These are phyloP conservation scores for Neofusicoccum kwambonambiense DNA, from an alignment of 2,329 filamentous ascomycete species.

Conservation along the genomic window DNA sequence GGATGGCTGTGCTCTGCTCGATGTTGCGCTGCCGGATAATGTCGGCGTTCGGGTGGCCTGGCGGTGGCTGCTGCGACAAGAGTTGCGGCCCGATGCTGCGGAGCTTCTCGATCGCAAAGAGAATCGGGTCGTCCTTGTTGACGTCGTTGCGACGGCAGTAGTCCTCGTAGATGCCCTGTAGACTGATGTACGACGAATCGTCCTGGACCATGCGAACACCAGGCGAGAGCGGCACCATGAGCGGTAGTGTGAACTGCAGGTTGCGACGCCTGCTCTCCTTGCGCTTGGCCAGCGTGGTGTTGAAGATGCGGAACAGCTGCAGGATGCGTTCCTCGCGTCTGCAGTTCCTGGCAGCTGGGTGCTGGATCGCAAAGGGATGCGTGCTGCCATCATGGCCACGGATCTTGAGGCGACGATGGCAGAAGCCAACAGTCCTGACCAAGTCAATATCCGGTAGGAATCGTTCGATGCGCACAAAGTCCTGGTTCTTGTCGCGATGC, in stretches of 20 bases:
- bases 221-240: slow-evolving; percentile 93
- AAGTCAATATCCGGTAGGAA: slow-evolving; percentile 95
- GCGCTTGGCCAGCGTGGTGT: slow-evolving; percentile 83
- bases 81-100: slow-evolving; percentile 56
- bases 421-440: slow-evolving; percentile 84
- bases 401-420: slow-evolving; percentile 90
- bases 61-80: slow-evolving; percentile 26
- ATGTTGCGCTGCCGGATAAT: slow-evolving; percentile 55
- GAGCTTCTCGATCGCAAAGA: slow-evolving; percentile 95
- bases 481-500: slow-evolving; percentile 98
- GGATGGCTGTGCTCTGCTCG: slow-evolving; percentile 70
- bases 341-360: slow-evolving; percentile 89
- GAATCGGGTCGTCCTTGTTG: slow-evolving; percentile 90
- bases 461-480: slow-evolving; percentile 95
- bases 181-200: slow-evolving; percentile 86
- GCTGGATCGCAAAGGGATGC: slow-evolving; percentile 95
- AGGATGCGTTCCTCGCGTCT: slow-evolving; percentile 91
- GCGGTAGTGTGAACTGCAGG: slow-evolving; percentile 89
- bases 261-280: slow-evolving; percentile 95
- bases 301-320: slow-evolving; percentile 96
- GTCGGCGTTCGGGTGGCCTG: slow-evolving; percentile 15
- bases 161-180: slow-evolving; percentile 95
- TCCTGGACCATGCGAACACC: slow-evolving; percentile 96
- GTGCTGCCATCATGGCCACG: slow-evolving; percentile 95
- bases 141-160: slow-evolving; percentile 84